Evolutionary conservation across 176 grass and related monocot genomes (phyloP).

Genomic region (Urochloa ruziziensis): DNA sequence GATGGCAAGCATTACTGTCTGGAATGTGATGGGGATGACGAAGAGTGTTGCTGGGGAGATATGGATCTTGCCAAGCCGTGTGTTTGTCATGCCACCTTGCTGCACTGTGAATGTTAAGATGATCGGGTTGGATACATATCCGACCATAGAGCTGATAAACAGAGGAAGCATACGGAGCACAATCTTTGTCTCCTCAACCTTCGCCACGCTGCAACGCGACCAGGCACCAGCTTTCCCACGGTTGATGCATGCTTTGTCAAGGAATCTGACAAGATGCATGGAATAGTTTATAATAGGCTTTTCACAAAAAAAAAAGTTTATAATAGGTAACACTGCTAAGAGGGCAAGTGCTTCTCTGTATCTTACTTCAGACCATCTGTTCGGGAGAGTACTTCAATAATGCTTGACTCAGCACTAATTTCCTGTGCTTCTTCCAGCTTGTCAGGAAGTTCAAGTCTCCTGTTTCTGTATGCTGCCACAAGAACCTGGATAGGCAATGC

Average conservation of each 20-base stretch:
- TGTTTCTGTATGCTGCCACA: conserved; percentile 64
- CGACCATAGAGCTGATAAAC: conserved; percentile 45
- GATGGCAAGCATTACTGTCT: conserved; percentile 49
- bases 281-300: too few relatives aligned
- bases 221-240: conserved; percentile 35
- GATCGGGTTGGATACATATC: conserved; percentile 34
- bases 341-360: background rate
- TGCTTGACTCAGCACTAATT: background rate
- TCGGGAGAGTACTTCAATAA: conserved; percentile 10
- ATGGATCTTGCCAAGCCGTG: conserved; percentile 47
- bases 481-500: conserved; percentile 42
- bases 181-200: conserved; percentile 69
- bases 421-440: conserved; percentile 40
- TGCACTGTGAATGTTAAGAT: conserved; percentile 57
- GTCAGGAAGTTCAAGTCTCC: conserved; percentile 43
- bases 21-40: conserved; percentile 47
- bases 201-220: conserved; percentile 36
- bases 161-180: conserved; percentile 50
- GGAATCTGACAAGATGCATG: conserved; percentile 40
- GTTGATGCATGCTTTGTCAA: conserved; percentile 55
- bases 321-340: too few relatives aligned
- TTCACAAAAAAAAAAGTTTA: too few relatives aligned
- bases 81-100: conserved; percentile 58
- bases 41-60: conserved; percentile 55
- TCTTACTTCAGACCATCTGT: conserved; percentile 38